Conservation (phyloP, 495 filamentous ascomycete species). For the Aspergillus cristatus region DNA sequence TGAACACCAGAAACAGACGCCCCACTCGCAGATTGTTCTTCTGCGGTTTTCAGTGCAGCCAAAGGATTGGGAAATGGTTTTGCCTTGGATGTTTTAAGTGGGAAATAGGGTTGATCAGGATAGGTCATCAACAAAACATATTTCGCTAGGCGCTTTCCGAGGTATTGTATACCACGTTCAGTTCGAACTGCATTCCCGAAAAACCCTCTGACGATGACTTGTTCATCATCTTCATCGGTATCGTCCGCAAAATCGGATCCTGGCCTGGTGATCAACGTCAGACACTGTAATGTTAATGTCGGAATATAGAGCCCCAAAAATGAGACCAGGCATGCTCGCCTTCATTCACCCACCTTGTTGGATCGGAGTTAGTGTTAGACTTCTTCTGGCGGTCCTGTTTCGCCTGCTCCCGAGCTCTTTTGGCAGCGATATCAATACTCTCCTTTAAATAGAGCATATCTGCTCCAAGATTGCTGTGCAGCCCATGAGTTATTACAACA, state of each 20-base stretch:
- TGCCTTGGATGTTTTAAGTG: constrained; percentile 49
- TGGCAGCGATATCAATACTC: constrained; percentile 78
- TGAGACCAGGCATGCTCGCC: no score
- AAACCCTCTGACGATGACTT: constrained; percentile 91
- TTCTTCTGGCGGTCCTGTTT: constrained; percentile 44
- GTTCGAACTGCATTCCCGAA: constrained; percentile 82
- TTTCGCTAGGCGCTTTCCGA: constrained; percentile 90
- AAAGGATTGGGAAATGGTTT: constrained; percentile 28
- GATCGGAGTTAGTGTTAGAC: not conserved
- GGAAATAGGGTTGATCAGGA: constrained; percentile 79
- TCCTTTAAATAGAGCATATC: constrained; percentile 98
- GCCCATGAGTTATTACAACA: constrained; percentile 85
- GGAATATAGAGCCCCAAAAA: no score
- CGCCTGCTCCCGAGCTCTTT: constrained; percentile 53
- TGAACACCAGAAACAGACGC: constrained; percentile 3
- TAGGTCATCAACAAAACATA: constrained; percentile 83
- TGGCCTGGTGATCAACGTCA: no score
- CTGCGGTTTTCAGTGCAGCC: constrained; percentile 16
- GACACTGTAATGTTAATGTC: no score
- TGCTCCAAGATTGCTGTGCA: constrained; percentile 93
- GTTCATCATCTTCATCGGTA: constrained; percentile 62
- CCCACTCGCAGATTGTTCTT: constrained; percentile 5
- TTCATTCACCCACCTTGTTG: no score
- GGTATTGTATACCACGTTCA: constrained; percentile 90
- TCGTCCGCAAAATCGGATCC: constrained; percentile 13